phyloP scores from a whole-genome alignment of 192 early-diverging fungal genomes.

The Backusella morwellensis region DNA sequence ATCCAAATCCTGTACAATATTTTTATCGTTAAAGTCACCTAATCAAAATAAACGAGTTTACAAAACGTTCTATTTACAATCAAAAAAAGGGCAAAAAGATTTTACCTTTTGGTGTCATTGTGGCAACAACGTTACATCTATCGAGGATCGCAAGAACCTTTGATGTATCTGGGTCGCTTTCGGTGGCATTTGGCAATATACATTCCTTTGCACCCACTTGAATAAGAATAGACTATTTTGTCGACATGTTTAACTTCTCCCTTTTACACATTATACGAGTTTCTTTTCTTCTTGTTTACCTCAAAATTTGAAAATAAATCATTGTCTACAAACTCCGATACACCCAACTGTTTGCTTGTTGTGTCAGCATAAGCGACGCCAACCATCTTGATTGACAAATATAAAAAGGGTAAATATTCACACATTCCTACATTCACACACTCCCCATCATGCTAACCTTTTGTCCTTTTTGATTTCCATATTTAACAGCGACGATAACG shows the following conservation, averaged over 20 bases:
- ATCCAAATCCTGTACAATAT: conserved; percentile 87
- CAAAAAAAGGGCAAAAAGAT: neutral
- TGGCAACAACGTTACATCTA: conserved; percentile 76
- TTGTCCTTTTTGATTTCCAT: conserved; percentile 56
- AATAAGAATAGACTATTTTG: conserved; percentile 72
- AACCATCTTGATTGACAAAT: conserved; percentile 43
- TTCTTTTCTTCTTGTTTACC: conserved; percentile 33
- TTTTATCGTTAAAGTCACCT: conserved; percentile 67
- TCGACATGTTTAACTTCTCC: neutral
- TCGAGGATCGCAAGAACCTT: conserved; percentile 72
- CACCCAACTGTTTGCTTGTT: conserved; percentile 72
- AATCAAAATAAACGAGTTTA: neutral
- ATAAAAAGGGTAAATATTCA: neutral
- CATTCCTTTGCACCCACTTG: conserved; percentile 95
- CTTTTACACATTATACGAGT: neutral
- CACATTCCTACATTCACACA: neutral
- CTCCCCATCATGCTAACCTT: conserved; percentile 39
- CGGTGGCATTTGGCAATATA: conserved; percentile 50
- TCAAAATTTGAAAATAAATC: conserved; percentile 93
- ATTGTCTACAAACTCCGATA: conserved; percentile 91
- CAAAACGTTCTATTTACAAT: neutral
- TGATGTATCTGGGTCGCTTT: conserved; percentile 62
- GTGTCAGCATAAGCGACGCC: conserved; percentile 91
- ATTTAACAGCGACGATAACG: conserved; percentile 77
- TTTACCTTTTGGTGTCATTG: conserved; percentile 59